Evolutionary conservation across 495 filamentous ascomycete species (phyloP).

Genomic region (Recurvomyces mirabilis): DNA sequence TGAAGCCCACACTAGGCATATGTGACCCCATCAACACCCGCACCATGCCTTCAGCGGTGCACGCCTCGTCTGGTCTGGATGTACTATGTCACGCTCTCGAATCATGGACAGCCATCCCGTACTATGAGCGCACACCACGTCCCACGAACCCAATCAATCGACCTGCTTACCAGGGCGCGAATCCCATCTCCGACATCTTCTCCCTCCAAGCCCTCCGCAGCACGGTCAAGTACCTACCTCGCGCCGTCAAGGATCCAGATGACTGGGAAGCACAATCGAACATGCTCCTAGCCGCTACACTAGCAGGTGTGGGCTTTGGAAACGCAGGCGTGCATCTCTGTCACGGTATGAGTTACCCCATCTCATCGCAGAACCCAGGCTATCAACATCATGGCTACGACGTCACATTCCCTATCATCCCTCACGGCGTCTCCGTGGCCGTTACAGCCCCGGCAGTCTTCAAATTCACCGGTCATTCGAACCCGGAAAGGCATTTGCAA

Average conservation of each 20-base stretch:
- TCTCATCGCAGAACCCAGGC: constrained; percentile 82
- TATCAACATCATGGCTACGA: constrained; percentile 81
- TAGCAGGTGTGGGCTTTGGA: constrained; percentile 92
- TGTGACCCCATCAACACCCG: constrained; percentile 91
- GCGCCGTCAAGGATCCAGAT: constrained; percentile 73
- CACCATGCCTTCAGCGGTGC: constrained; percentile 89
- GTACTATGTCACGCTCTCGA: constrained; percentile 90
- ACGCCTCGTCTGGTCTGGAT: constrained; percentile 78
- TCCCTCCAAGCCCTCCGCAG: constrained; percentile 66
- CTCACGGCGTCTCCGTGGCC: constrained; percentile 89
- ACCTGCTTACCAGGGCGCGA: constrained; percentile 92
- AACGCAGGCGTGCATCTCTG: constrained; percentile 96
- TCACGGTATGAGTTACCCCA: constrained; percentile 95
- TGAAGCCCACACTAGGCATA: constrained; percentile 92
- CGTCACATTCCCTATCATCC: constrained; percentile 66
- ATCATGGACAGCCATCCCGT: constrained; percentile 94
- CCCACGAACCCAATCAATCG: constrained; percentile 82
- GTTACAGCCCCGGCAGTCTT: constrained; percentile 93
- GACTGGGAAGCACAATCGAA: constrained; percentile 83
- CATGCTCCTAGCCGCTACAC: constrained; percentile 89
- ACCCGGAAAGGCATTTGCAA: constrained; percentile 79
- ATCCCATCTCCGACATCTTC: constrained; percentile 95
- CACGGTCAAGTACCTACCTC: constrained; percentile 83
- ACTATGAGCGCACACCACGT: constrained; percentile 67
- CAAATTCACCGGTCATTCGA: constrained; percentile 77